Base-by-base conservation (phyloP, 345 rosid species). In the Aquilaria yunnanensis region DNA sequence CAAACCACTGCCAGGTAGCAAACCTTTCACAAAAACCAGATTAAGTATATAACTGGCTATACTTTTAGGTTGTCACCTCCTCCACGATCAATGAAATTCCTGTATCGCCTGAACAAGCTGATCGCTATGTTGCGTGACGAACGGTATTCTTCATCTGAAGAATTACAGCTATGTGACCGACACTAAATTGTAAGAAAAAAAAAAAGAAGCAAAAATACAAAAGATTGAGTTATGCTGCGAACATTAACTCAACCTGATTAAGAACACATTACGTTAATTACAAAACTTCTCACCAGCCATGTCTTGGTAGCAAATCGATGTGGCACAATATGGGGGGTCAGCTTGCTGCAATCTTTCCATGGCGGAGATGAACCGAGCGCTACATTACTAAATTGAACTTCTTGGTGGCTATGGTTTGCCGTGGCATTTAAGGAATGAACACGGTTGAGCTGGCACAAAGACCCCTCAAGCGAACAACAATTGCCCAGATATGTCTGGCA, bases 31-130 rank as follows among this genome's bases (percentile, higher is more conserved):
- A n/a, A 66, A 48, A 61, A 43, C 43, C 54, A 65, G 63, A 69
- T 8, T 51, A 53, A 63, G 63, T 54, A 70, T 67, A 73, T 54
- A 53, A 51, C 64, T 43, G 67, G 70, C 74, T 72, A 74, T 89
- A 89, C 96, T 84, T 85, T 85, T 74, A 92, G 71, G 84, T 85
- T 89, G 86, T 89, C 86, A 70, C 85, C 96, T 85, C 88, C 89
- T 65, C 98, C 98, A 5, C 98, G 96, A 45, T 85, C 93, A 58
- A 92, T 80, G 63, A 75, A 90, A 32, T 83, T 85, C 76, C 80
- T 87, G 79, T 92, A 89, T 47, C 96, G 86, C 80, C 83, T 80
- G 68, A 92, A 77, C 73, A 92, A 77, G 75, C 89, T 89, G 75
- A 82, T 77, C 3, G 98, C 96, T 73, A 92, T 92, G 72, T 89